Evolutionary conservation across 1,284 basidiomycete species (phyloP).

Genomic region (Inonotus hispidus): DNA sequence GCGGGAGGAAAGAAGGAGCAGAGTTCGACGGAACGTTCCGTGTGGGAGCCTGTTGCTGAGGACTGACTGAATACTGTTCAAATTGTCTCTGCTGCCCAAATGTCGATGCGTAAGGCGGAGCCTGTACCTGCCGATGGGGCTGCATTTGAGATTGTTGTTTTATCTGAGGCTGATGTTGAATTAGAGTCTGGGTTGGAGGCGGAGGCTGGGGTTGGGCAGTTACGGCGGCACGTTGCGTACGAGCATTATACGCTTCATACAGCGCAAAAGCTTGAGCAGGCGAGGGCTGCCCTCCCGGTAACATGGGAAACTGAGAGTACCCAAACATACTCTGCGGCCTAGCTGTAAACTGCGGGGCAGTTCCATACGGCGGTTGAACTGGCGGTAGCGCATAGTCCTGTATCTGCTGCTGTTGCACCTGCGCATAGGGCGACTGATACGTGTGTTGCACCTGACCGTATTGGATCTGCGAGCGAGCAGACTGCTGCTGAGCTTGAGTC

Average conservation of each 20-base stretch:
- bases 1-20: not conserved
- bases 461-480: not conserved
- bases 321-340: constrained; percentile 3
- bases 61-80: not conserved
- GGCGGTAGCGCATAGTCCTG: not conserved
- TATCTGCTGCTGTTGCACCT: not conserved
- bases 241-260: constrained; percentile 7
- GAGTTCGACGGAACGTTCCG: constrained; percentile 3
- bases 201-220: not conserved
- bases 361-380: not conserved
- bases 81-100: constrained; percentile 6
- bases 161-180: constrained; percentile 10
- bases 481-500: not conserved
- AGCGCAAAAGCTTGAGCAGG: not conserved
- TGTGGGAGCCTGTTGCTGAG: not conserved
- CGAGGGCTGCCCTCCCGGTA: not conserved
- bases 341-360: not conserved
- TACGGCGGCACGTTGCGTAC: not conserved
- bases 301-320: constrained; percentile 9
- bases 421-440: constrained; percentile 10
- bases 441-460: constrained; percentile 6
- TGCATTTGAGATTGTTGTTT: constrained; percentile 1
- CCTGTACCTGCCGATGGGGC: not conserved
- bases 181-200: too few species aligned
- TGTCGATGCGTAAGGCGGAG: not conserved